A percentile compares a stretch with the other conserved stretches of the same genome.
phyloP scores from a whole-genome alignment of 2,329 filamentous ascomycete species.

The Alternaria sp. region DNA sequence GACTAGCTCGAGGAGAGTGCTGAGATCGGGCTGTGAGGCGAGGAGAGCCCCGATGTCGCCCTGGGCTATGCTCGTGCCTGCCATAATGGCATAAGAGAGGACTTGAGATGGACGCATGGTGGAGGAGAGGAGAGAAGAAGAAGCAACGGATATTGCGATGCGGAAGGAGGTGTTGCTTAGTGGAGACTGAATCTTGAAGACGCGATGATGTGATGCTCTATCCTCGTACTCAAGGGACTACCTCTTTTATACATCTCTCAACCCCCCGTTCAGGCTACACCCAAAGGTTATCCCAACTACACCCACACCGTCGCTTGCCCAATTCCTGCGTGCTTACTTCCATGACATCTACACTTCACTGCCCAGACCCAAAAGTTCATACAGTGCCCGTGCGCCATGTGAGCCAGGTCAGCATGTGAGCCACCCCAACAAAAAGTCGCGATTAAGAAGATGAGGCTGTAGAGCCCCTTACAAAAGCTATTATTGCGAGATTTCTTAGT shows the following conservation, averaged over 20 bases:
- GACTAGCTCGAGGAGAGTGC: constrained; percentile 50
- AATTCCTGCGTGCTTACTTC: constrained; percentile 1
- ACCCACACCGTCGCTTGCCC: neutral
- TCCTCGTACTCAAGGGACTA: neutral
- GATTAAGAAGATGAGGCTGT: too few relatives aligned
- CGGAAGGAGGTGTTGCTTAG: neutral
- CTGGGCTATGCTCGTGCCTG: constrained; percentile 36
- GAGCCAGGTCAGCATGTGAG: too few relatives aligned
- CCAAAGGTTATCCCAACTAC: neutral
- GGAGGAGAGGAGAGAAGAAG: neutral
- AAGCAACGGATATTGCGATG: neutral
- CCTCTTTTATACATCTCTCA: neutral
- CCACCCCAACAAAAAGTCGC: too few relatives aligned
- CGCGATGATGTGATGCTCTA: constrained; percentile 2
- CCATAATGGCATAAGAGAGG: constrained; percentile 29
- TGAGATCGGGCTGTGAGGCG: constrained; percentile 42
- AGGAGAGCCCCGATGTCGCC: constrained; percentile 47
- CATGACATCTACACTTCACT: constrained; percentile 17
- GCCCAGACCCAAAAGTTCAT: constrained; percentile 8
- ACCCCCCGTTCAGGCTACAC: neutral
- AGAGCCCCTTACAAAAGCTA: too few relatives aligned
- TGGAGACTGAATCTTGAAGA: neutral
- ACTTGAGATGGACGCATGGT: constrained; percentile 34
- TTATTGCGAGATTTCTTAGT: too few relatives aligned
- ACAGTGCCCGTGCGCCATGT: too few relatives aligned